Evolutionary conservation across 306 rosid species (phyloP), one percentile per base, ranked within the genome.

Genomic region (Medicago arabica): DNA sequence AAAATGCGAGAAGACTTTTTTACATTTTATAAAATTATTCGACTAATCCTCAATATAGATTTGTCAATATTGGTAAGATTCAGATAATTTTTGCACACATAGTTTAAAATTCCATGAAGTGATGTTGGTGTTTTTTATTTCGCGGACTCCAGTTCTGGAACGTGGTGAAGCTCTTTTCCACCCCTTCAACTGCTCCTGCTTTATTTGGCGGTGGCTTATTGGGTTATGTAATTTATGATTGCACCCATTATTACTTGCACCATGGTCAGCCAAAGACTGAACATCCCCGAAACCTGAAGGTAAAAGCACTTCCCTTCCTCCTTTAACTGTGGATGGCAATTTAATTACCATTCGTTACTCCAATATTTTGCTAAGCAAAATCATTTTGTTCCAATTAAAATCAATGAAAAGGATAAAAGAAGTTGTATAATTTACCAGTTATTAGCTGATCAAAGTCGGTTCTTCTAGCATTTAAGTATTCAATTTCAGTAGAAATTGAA

Each of bases 141-240:
- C 49, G 44, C 49, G 44, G 44, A 74, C 75, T 86, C 74, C 89
- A 96, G 99, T 81, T 96, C 77, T 96, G 92, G 92, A 88, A 84
- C 87, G 4, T 88, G 75, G 86, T 96, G 79, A 89, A 79, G 82
- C 89, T 92, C 72, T 0, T 89, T 3, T 69, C 90, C 41, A 81
- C 98, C 36, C 86, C 96, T 61, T 77, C 97, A 82, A 83, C 82
- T 54, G 65, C 97, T 46, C 97, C 99, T 72, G 99, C 95, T 54
- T 64, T 96, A 75, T 76, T 92, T 77, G 99, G 96, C 58, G 99
- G 99, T 2, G 93, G 96, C 69, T 84, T 96, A 59, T 80, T 96
- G 88, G 97, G 97, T 78, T 92, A 96, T 82, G 99, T 96, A 80
- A 85, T 92, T 46, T 96, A 96, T 80, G 99, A 96, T 78, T 85